Percentiles rank a stretch among this genome's conserved stretches.
phyloP scores from a whole-genome alignment of 2,329 filamentous ascomycete genomes.

The Botrytis fragariae region DNA sequence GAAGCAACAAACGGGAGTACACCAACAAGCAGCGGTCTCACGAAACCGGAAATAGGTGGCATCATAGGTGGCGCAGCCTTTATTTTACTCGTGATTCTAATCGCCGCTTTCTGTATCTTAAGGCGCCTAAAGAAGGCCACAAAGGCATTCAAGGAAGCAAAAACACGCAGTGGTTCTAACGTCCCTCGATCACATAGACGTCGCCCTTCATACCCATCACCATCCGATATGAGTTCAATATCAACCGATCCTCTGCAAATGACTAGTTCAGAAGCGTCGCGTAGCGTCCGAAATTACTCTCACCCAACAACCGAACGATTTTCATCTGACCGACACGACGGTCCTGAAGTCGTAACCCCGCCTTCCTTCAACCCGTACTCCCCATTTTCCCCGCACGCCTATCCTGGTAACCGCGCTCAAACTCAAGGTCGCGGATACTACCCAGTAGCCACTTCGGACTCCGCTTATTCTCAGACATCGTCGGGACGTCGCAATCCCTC shows the following conservation, averaged over 20 bases:
- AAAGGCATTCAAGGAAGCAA: conserved; percentile 39
- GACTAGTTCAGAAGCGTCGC: conserved; percentile 22
- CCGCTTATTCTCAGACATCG: conserved; percentile 12
- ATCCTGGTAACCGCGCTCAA: neutral
- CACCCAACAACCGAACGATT: conserved; percentile 23
- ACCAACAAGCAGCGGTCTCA: conserved; percentile 32
- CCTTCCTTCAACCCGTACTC: conserved; percentile 21
- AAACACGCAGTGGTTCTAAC: conserved; percentile 28
- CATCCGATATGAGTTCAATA: conserved; percentile 29
- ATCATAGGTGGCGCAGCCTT: conserved; percentile 52
- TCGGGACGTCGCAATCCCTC: conserved; percentile 7
- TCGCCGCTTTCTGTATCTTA: conserved; percentile 49
- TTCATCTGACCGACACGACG: conserved; percentile 25
- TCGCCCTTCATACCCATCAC: conserved; percentile 10
- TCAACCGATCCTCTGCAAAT: conserved; percentile 37
- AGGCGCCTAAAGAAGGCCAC: conserved; percentile 44
- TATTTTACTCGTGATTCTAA: conserved; percentile 48
- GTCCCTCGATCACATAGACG: conserved; percentile 20
- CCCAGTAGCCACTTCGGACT: conserved; percentile 16
- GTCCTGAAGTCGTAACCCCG: conserved; percentile 27
- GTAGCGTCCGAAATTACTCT: conserved; percentile 25
- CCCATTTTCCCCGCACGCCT: neutral
- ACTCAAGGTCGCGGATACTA: conserved; percentile 6
- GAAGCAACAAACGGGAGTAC: conserved; percentile 39
- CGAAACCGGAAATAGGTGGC: conserved; percentile 47